Conservation (phyloP, 306 rosid species). For the Fragaria nilgerrensis region DNA sequence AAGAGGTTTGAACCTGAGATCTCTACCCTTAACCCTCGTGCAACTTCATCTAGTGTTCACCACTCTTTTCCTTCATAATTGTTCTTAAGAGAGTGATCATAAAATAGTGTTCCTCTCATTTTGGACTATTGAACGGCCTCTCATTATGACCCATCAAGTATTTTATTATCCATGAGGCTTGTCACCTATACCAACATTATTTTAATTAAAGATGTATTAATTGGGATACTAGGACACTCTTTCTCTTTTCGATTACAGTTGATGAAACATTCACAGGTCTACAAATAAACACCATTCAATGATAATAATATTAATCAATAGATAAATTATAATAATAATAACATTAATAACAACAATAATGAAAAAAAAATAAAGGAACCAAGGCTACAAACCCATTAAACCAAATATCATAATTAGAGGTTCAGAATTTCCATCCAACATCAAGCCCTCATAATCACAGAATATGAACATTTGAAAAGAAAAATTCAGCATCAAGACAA, state of each 20-base stretch:
- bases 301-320: conserved; percentile 8
- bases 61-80: neutral
- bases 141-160: neutral
- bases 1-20: neutral
- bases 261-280: neutral
- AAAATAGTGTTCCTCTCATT: neutral
- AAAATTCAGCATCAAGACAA: neutral
- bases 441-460: conserved; percentile 30
- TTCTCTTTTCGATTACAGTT: neutral
- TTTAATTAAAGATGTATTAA: neutral
- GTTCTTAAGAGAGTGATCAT: neutral
- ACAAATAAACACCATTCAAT: neutral
- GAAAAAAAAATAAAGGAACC: conserved; percentile 8
- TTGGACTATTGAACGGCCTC: neutral
- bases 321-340: too few species aligned
- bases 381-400: conserved; percentile 47
- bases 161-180: neutral
- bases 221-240: neutral
- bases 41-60: neutral
- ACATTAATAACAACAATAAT: too few species aligned
- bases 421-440: conserved; percentile 48
- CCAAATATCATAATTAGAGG: conserved; percentile 42
- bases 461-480: conserved; percentile 36
- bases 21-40: neutral
- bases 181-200: neutral